phyloP scores from a whole-genome alignment of 805 yeast genomes.

The Metschnikowia similis region DNA sequence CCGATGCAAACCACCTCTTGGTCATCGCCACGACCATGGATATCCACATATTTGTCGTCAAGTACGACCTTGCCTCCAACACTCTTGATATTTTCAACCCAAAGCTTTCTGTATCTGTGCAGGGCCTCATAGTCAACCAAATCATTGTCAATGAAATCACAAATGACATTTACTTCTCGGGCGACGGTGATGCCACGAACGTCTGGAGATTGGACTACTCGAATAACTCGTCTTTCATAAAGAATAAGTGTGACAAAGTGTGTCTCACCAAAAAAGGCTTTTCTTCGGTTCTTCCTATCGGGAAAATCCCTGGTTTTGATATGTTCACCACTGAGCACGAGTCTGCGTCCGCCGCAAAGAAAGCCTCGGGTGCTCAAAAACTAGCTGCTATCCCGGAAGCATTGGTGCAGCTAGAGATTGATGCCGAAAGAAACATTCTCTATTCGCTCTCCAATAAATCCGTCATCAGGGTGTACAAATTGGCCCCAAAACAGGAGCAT shows the following conservation, averaged over 20 bases:
- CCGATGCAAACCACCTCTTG: conserved; percentile 66
- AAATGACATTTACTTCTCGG: conserved; percentile 79
- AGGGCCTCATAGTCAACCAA: conserved; percentile 68
- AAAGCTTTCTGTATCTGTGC: conserved; percentile 72
- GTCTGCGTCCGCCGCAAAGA: conserved; percentile 13
- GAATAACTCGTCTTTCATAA: conserved; percentile 81
- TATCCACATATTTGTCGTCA: conserved; percentile 71
- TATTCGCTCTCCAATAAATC: conserved; percentile 83
- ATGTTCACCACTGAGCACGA: conserved; percentile 24
- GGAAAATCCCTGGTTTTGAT: conserved; percentile 31
- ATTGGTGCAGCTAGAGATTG: conserved; percentile 63
- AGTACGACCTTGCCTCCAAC: conserved; percentile 40
- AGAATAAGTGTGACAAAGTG: conserved; percentile 74
- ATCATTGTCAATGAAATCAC: conserved; percentile 58
- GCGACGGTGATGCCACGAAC: conserved; percentile 71
- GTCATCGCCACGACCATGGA: conserved; percentile 78
- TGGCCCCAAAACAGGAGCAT: conserved; percentile 42
- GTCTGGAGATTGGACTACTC: conserved; percentile 87
- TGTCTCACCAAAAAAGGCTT: conserved; percentile 70
- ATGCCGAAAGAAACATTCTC: conserved; percentile 69
- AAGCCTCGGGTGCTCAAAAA: conserved; percentile 4
- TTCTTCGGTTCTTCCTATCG: conserved; percentile 34
- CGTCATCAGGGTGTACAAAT: conserved; percentile 71
- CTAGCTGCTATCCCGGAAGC: conserved; percentile 44
- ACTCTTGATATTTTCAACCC: conserved; percentile 75